Percentiles rank a stretch among this genome's conserved stretches.
phyloP scores from a whole-genome alignment of 805 yeast genomes.

The Candida argentea region DNA sequence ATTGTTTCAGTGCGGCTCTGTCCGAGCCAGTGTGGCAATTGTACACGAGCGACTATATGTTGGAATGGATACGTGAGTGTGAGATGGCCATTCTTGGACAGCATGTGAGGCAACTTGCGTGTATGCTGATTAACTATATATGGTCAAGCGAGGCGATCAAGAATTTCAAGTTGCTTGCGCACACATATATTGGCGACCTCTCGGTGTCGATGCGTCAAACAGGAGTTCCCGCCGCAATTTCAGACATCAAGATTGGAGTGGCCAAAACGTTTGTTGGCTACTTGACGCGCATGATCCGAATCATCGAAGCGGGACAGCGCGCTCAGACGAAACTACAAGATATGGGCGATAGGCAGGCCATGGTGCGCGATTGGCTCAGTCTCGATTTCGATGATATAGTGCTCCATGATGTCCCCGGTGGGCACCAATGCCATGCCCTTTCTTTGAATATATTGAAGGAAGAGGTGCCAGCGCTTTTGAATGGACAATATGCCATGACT shows the following conservation, averaged over 20 bases:
- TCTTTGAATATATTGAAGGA: constrained; percentile 23
- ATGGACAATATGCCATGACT: too few relatives aligned
- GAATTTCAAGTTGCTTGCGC: constrained; percentile 45
- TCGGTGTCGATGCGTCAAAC: constrained; percentile 21
- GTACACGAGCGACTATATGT: constrained; percentile 36
- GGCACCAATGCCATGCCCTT: constrained; percentile 16
- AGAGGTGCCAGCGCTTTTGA: constrained; percentile 11
- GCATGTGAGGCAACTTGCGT: constrained; percentile 49
- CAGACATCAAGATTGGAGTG: constrained; percentile 40
- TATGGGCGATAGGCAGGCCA: constrained; percentile 32
- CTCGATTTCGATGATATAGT: constrained; percentile 39
- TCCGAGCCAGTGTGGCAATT: constrained; percentile 56
- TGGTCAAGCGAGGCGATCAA: constrained; percentile 47
- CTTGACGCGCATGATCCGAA: constrained; percentile 44
- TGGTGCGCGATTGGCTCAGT: constrained; percentile 51
- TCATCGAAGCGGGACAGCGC: constrained; percentile 41
- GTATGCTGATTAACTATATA: constrained; percentile 41
- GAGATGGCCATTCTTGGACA: constrained; percentile 53
- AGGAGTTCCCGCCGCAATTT: constrained; percentile 41
- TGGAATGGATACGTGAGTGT: constrained; percentile 58
- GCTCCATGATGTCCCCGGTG: constrained; percentile 43
- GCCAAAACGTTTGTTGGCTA: constrained; percentile 46
- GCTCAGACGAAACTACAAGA: constrained; percentile 38
- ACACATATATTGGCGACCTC: constrained; percentile 37
- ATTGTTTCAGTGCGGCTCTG: constrained; percentile 42